Base-by-base conservation (phyloP, 495 filamentous ascomycete genomes). In the Podospora sp. region DNA sequence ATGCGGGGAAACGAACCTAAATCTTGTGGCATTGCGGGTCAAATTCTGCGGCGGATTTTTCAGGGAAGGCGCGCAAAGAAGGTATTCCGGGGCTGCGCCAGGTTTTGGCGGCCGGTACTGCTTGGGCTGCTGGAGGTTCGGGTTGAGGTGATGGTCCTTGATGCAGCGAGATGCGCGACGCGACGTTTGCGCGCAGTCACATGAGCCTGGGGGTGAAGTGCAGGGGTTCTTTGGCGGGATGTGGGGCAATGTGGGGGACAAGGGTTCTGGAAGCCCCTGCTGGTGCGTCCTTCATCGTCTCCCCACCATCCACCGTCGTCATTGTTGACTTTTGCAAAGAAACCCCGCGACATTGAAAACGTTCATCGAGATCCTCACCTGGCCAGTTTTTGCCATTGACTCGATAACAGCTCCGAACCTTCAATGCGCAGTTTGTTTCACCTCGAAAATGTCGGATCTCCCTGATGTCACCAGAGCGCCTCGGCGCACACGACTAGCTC, bases 101-200 rank as follows among this genome's bases (percentile, higher is more conserved):
- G 2, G 40, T 2, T 46, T 12, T 18, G 40, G 40, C 40, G 40
- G 40, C 40, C 40, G 2, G 40, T 14, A 11, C 40, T 18, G 12
- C 29, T 33, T 33, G 40, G 16, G 40, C 5, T 29, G 22, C 33
- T 59, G 26, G 56, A 59, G 57, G 57, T 29, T 21, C 57, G n/a
- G 57, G 12, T 14, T 1, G 6, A 33, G 57, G 27, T 36, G 27
- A 0, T 20, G 14, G 7, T n/a, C 18, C 9, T 52, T 22, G 18
- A 18, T 26, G 26, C 11, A 53, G 24, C 26, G n/a, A 52, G 29
- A 35, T 40, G 63, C 20, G 59, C 35, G 53, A 65, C 72, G 70
- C 72, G 72, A 63, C 24, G n/a, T 11, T 25, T 14, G 61, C 72
- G 68, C 72, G 72, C 52, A 60, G 68, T 74, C 72, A 74, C 72